Conservation (phyloP, 768 basidiomycete species). For the Tylopilus sp. region DNA sequence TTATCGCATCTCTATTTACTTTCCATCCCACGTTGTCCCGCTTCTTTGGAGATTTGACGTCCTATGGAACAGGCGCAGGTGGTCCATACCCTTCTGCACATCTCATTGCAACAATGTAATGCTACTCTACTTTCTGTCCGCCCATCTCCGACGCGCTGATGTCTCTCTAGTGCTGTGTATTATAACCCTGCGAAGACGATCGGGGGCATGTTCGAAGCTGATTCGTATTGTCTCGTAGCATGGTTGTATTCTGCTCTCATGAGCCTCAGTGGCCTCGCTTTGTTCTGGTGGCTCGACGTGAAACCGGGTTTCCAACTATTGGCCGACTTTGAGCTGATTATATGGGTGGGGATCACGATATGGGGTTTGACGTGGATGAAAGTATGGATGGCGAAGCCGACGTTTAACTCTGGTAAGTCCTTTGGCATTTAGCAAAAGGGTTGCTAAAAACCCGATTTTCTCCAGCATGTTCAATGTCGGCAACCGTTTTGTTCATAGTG, state of each 20-base stretch:
- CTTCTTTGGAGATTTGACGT: conserved; percentile 59
- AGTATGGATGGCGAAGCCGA: conserved; percentile 84
- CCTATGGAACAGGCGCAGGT: conserved; percentile 42
- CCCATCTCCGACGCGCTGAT: conserved; percentile 3
- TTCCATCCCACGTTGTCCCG: conserved; percentile 74
- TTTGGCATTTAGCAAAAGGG: background rate
- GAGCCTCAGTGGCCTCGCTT: conserved; percentile 69
- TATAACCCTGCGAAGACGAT: conserved; percentile 93
- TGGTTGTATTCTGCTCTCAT: conserved; percentile 69
- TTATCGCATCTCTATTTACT: conserved; percentile 89
- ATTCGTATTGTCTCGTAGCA: conserved; percentile 71
- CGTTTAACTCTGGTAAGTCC: conserved; percentile 77
- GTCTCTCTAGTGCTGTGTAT: conserved; percentile 63
- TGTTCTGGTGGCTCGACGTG: conserved; percentile 77
- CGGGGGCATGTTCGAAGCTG: conserved; percentile 91
- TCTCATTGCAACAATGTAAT: conserved; percentile 87
- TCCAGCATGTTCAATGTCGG: conserved; percentile 79
- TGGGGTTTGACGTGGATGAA: conserved; percentile 87
- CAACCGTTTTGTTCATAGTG: conserved; percentile 83
- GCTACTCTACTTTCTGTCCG: background rate
- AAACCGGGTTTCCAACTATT: conserved; percentile 68
- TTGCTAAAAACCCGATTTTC: background rate
- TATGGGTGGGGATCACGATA: conserved; percentile 85
- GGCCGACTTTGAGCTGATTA: conserved; percentile 68
- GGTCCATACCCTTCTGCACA: conserved; percentile 79